Conservation (phyloP, 306 rosid species). For the Abrus precatorius region DNA sequence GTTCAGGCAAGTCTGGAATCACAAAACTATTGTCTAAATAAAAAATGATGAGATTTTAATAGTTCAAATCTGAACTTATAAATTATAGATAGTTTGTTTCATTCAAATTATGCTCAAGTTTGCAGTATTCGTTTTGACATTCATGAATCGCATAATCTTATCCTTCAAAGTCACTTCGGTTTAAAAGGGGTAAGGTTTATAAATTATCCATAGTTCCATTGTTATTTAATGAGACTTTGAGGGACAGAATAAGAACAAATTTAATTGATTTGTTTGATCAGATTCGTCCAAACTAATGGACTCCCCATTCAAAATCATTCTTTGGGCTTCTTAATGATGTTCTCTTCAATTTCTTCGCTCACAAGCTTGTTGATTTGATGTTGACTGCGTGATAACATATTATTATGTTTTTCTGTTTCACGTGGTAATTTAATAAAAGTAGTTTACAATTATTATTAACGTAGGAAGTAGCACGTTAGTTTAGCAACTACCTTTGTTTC, state of each 20-base stretch:
- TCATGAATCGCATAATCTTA: too few relatives aligned
- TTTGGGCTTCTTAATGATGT: not conserved
- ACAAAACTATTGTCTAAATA: too few relatives aligned
- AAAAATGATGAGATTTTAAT: too few relatives aligned
- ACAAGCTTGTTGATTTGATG: not conserved
- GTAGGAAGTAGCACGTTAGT: not conserved
- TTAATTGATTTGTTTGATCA: too few relatives aligned
- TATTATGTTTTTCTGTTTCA: not conserved
- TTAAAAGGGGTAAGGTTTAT: too few relatives aligned
- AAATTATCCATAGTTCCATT: too few relatives aligned
- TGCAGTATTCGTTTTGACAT: too few relatives aligned
- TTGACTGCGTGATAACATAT: not conserved
- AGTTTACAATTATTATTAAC: conserved; percentile 7
- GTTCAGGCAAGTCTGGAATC: too few relatives aligned
- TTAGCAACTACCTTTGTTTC: not conserved
- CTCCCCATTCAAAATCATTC: not conserved
- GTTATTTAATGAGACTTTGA: too few relatives aligned
- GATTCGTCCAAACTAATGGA: not conserved
- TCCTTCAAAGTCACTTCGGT: too few relatives aligned
- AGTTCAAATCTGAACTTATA: not conserved
- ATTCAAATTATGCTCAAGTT: too few relatives aligned
- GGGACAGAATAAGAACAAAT: too few relatives aligned
- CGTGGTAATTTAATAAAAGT: not conserved
- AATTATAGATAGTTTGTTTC: not conserved
- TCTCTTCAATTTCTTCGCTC: not conserved